Conservation (phyloP, 148 eudicot species). For the Heliosperma pusillum region DNA sequence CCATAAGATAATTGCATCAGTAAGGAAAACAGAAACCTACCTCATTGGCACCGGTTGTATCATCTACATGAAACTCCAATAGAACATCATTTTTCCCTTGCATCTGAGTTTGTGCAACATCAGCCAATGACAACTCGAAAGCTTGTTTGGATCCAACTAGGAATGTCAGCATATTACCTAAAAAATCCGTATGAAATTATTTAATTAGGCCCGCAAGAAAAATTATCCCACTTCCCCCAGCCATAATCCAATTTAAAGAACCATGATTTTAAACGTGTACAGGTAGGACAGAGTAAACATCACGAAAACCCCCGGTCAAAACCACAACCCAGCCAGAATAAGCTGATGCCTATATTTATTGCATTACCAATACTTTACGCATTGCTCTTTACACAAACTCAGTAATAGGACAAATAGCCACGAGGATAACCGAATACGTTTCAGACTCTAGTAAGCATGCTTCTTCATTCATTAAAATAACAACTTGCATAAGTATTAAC, state of each 20-base stretch:
- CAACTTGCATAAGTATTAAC: neutral
- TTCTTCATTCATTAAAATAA: neutral
- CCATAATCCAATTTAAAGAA: neutral
- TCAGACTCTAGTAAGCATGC: neutral
- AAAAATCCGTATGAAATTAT: neutral
- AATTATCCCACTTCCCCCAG: neutral
- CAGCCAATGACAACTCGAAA: conserved; percentile 94
- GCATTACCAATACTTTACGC: neutral
- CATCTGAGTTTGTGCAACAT: conserved; percentile 90
- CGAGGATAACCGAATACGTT: neutral
- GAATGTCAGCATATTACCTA: conserved; percentile 84
- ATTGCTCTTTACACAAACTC: neutral
- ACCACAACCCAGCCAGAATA: neutral
- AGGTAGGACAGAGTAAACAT: neutral
- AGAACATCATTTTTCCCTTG: conserved; percentile 95
- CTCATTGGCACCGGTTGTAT: conserved; percentile 96
- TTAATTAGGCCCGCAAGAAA: conserved; percentile 1
- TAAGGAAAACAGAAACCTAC: conserved; percentile 32
- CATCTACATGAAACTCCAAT: conserved; percentile 96
- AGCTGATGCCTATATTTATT: neutral
- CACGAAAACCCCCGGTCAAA: neutral
- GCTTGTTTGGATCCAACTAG: conserved; percentile 81
- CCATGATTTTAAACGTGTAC: neutral
- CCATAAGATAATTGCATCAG: neutral
- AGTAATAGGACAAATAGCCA: neutral